Evolutionary conservation across 2,329 filamentous ascomycete genomes (phyloP).

Genomic region (Hypoxylon sp.): DNA sequence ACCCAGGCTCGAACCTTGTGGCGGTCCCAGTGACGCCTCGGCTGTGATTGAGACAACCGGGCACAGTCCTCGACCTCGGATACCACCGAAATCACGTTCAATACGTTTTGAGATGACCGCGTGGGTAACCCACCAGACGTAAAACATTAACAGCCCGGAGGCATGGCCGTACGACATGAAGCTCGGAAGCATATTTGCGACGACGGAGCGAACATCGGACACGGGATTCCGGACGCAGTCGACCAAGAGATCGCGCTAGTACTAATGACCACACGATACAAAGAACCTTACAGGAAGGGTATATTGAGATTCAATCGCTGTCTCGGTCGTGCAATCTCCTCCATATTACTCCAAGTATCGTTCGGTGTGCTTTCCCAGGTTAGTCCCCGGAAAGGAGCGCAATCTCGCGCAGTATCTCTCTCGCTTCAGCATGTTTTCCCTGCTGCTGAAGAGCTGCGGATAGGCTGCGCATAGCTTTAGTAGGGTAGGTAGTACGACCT

Average conservation of each 20-base stretch:
- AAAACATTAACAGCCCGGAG: conserved; percentile 1
- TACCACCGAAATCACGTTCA: neutral
- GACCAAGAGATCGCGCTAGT: conserved; percentile 4
- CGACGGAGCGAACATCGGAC: neutral
- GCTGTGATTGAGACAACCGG: conserved; percentile 9
- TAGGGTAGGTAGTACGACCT: no score
- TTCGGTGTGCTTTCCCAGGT: no score
- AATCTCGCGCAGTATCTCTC: no score
- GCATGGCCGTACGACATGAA: conserved; percentile 4
- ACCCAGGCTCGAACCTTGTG: conserved; percentile 6
- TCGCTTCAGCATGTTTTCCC: no score
- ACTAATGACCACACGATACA: neutral
- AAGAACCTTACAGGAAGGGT: neutral
- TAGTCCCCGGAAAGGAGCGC: no score
- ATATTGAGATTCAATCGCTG: no score
- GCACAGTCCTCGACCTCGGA: conserved; percentile 7
- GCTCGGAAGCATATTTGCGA: neutral
- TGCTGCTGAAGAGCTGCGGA: no score
- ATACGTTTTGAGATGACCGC: neutral
- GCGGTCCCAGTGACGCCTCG: neutral
- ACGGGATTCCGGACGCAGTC: conserved; percentile 6
- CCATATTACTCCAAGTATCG: no score
- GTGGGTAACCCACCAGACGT: conserved; percentile 1
- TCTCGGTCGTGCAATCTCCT: no score
- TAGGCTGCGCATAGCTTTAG: no score